Evolutionary conservation across 257 asterid species (phyloP).

Genomic region (Lithospermum erythrorhizon): DNA sequence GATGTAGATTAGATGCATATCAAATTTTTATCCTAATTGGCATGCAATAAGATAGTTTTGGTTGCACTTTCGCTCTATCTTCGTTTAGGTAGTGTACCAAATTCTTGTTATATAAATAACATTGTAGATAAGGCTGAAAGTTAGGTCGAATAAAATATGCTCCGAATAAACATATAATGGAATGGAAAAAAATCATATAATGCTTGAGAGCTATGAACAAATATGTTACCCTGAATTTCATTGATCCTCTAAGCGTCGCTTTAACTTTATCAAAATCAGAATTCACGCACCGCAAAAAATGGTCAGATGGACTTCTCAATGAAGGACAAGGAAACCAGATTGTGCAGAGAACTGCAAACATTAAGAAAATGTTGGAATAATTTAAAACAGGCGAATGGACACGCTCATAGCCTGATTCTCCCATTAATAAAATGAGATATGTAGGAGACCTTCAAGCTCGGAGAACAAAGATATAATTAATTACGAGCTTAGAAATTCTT

Average conservation of each 20-base stretch:
- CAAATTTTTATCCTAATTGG: too few species aligned
- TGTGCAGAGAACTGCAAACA: constrained; percentile 75
- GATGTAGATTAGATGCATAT: too few species aligned
- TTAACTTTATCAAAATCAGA: constrained; percentile 93
- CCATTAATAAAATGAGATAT: not conserved
- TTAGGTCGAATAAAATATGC: too few species aligned
- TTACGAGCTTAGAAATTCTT: constrained; percentile 1
- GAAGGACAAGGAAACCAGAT: constrained; percentile 99
- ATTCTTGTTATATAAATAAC: too few species aligned
- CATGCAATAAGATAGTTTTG: too few species aligned
- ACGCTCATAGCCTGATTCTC: too few species aligned
- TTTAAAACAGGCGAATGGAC: too few species aligned
- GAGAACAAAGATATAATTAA: not conserved
- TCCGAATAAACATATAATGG: not conserved
- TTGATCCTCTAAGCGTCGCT: constrained; percentile 94
- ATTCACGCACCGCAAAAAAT: constrained; percentile 83
- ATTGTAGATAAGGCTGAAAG: too few species aligned
- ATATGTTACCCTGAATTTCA: constrained; percentile 67
- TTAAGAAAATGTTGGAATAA: too few species aligned
- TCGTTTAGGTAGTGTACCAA: too few species aligned
- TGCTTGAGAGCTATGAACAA: not conserved
- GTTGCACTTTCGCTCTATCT: too few species aligned
- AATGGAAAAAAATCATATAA: not conserved
- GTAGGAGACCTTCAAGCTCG: not conserved
- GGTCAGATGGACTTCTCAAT: constrained; percentile 86